Percentiles rank a stretch among this genome's conserved stretches.
These are phyloP conservation scores for Schizothecium vesticola DNA, from an alignment of 495 filamentous ascomycete genomes.

Conservation along the genomic window DNA sequence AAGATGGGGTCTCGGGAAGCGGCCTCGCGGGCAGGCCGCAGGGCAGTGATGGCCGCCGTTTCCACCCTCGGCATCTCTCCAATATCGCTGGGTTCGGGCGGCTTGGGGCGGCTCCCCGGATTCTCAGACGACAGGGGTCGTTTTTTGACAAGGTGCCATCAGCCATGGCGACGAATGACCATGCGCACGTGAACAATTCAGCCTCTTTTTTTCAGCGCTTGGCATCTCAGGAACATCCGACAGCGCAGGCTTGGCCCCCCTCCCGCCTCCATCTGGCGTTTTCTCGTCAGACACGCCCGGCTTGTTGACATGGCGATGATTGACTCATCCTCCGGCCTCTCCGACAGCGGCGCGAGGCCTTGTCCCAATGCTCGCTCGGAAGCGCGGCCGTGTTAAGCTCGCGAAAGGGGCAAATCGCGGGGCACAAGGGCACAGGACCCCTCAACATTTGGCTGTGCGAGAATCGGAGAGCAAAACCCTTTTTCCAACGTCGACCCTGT, in stretches of 20 bases:
- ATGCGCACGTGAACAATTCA: slow-evolving; percentile 29
- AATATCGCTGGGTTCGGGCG: slow-evolving; percentile 13
- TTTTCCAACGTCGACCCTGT: neutral
- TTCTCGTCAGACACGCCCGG: neutral
- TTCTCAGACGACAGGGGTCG: slow-evolving; percentile 4
- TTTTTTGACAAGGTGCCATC: neutral
- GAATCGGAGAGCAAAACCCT: neutral
- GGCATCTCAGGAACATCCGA: slow-evolving; percentile 1
- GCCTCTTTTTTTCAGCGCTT: slow-evolving; percentile 7
- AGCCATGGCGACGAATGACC: slow-evolving; percentile 19
- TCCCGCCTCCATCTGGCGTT: neutral
- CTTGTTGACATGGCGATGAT: neutral
- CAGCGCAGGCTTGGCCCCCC: neutral
- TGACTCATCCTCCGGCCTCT: slow-evolving; percentile 2
- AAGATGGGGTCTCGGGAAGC: neutral
- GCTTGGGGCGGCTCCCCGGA: slow-evolving; percentile 26
- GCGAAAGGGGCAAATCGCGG: neutral
- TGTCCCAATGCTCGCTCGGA: neutral
- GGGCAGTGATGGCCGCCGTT: neutral
- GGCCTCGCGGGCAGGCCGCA: neutral
- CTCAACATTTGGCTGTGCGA: neutral
- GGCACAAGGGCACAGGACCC: neutral
- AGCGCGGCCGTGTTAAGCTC: neutral
- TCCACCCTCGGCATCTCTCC: neutral
- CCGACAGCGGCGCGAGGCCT: slow-evolving; percentile 3